These are phyloP conservation scores for Eucalyptus microcorys DNA, from an alignment of 345 rosid genomes.

Conservation along the genomic window DNA sequence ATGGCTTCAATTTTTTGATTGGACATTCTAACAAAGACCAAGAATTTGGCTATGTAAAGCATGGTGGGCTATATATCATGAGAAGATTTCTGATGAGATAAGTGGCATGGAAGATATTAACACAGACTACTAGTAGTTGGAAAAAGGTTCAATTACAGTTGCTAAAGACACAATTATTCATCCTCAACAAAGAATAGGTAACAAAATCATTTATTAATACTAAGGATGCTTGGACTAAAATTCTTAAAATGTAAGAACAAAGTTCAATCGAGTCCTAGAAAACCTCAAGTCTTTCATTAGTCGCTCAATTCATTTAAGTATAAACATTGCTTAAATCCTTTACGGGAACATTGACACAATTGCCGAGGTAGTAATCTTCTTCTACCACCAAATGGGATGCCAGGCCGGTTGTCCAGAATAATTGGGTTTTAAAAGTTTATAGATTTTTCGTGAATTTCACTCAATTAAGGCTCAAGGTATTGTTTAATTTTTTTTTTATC, in stretches of 20 bases:
- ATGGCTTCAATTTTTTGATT: background rate
- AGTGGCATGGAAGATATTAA: background rate
- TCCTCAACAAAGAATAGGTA: background rate
- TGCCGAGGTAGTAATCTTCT: background rate
- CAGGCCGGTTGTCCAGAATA: background rate
- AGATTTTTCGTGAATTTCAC: background rate
- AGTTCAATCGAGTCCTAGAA: background rate
- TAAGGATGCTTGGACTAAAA: background rate
- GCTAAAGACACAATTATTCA: background rate
- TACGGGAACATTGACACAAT: background rate
- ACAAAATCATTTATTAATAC: background rate
- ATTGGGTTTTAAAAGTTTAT: background rate
- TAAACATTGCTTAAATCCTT: background rate
- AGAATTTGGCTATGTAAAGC: background rate
- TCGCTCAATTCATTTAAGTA: background rate
- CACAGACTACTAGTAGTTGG: background rate
- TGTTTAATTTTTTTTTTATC: background rate
- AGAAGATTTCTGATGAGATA: background rate
- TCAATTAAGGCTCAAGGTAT: background rate
- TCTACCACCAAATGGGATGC: background rate
- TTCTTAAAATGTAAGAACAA: background rate
- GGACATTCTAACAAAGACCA: background rate
- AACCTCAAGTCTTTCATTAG: background rate
- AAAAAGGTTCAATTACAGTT: background rate
- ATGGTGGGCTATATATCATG: background rate